Conservation (phyloP, 1,284 basidiomycete species). For the Pascua guehoae region DNA sequence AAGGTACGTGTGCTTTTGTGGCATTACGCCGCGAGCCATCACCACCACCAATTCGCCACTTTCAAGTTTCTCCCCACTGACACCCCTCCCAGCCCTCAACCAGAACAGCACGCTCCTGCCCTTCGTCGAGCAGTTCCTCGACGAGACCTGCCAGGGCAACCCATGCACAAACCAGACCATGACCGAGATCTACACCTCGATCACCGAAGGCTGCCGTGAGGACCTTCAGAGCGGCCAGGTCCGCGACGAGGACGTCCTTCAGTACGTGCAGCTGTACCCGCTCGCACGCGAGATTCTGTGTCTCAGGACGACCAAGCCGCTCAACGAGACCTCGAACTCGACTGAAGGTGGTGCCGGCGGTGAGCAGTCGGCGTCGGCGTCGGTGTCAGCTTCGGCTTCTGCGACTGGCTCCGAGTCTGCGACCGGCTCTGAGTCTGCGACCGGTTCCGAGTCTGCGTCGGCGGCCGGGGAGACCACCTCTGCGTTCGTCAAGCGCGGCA, state of each 20-base stretch:
- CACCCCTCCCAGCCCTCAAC: conserved; percentile 21
- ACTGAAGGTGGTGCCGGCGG: not conserved
- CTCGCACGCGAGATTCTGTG: conserved; percentile 44
- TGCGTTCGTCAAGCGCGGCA: no score
- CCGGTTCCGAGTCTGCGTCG: not conserved
- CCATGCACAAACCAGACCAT: conserved; percentile 41
- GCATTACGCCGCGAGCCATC: no score
- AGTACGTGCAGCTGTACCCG: conserved; percentile 33
- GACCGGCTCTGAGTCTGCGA: not conserved
- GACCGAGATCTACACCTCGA: conserved; percentile 24
- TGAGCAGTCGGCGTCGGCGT: not conserved
- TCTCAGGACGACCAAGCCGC: conserved; percentile 29
- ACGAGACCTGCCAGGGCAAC: conserved; percentile 29
- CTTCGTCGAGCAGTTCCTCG: conserved; percentile 35
- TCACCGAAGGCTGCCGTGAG: conserved; percentile 31
- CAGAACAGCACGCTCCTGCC: conserved; percentile 36
- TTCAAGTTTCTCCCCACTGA: conserved; percentile 27
- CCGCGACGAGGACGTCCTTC: conserved; percentile 25
- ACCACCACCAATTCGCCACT: not conserved
- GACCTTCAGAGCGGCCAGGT: conserved; percentile 33
- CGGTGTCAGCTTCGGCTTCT: not conserved
- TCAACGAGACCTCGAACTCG: conserved; percentile 23
- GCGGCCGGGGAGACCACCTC: no score
- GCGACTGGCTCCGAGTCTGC: not conserved
- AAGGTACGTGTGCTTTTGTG: no score